phyloP scores from a whole-genome alignment of 768 basidiomycete species.

The Cystobasidium onofrii region DNA sequence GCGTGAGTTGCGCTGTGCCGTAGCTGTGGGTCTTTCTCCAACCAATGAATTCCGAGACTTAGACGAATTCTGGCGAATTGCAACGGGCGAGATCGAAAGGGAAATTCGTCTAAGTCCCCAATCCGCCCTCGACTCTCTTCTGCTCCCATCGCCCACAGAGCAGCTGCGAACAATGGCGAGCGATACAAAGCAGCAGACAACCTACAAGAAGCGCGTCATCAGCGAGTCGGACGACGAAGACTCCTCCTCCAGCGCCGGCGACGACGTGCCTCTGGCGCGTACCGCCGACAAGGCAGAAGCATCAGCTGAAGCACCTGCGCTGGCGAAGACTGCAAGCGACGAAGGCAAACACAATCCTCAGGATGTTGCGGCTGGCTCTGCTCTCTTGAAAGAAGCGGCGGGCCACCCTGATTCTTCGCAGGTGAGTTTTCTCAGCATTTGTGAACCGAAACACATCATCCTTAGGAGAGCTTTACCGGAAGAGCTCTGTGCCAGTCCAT shows the following conservation, averaged over 20 bases:
- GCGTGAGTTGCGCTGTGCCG: neutral
- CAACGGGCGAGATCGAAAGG: neutral
- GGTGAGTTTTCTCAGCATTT: neutral
- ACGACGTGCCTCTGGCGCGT: conserved; percentile 23
- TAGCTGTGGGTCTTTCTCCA: neutral
- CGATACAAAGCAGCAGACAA: conserved; percentile 25
- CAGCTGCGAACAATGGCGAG: conserved; percentile 1
- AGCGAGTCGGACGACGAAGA: conserved; percentile 15
- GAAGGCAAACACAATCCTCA: conserved; percentile 15
- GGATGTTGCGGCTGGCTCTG: conserved; percentile 12
- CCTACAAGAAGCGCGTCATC: conserved; percentile 32
- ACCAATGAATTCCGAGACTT: neutral
- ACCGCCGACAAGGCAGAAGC: neutral
- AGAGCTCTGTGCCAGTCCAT: neutral
- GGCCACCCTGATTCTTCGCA: neutral
- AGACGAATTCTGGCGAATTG: neutral
- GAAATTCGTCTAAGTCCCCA: conserved; percentile 30
- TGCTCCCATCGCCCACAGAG: conserved; percentile 3
- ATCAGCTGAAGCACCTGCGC: neutral
- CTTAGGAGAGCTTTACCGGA: neutral
- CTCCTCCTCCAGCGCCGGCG: neutral
- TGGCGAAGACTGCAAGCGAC: neutral
- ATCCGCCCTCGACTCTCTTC: neutral
- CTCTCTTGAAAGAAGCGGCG: conserved; percentile 13
- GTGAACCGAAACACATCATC: neutral